These are phyloP conservation scores for Dictyostelium purpureum DNA, from an alignment of 78 protist genomes.

Conservation along the genomic window DNA sequence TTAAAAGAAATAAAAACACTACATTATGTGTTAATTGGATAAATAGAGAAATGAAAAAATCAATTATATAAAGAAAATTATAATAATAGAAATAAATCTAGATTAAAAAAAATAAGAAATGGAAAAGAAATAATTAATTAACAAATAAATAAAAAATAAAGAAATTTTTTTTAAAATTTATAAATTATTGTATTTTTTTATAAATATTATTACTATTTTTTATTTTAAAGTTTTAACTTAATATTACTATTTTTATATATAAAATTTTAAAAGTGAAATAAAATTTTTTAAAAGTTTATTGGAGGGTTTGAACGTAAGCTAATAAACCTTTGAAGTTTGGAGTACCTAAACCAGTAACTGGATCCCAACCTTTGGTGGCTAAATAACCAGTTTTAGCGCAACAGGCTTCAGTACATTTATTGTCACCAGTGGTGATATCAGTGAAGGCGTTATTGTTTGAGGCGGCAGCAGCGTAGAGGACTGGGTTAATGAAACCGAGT, in stretches of 20 bases:
- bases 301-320: not conserved
- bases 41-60: no score
- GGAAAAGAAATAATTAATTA: no score
- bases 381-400: constrained; percentile 59
- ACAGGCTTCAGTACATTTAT: constrained; percentile 40
- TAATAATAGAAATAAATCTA: no score
- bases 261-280: not conserved
- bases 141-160: no score
- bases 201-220: not conserved
- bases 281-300: no score
- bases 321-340: constrained; percentile 2
- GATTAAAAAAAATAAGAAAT: no score
- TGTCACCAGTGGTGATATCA: constrained; percentile 68
- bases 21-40: no score
- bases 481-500: constrained; percentile 73
- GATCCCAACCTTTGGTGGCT: constrained; percentile 76
- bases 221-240: not conserved
- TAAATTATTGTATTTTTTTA: no score
- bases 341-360: constrained; percentile 52
- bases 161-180: no score
- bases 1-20: no score
- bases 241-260: not conserved
- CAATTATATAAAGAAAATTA: no score
- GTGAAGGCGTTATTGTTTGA: not conserved
- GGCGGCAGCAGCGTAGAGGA: constrained; percentile 13